phyloP scores from a whole-genome alignment of 1,139 yeast species.

The Pichia sp. region DNA sequence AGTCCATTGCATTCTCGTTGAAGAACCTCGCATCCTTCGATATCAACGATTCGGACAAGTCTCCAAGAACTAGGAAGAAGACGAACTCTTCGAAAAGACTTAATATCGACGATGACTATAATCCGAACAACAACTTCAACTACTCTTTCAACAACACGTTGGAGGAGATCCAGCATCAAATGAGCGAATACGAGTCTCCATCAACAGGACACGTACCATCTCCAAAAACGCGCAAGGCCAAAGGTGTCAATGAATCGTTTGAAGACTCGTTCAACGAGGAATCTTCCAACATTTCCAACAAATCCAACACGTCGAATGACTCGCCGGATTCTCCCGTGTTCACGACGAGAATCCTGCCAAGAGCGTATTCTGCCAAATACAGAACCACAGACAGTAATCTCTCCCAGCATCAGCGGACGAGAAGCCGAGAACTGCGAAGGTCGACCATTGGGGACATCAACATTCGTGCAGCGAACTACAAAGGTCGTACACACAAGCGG shows the following conservation, averaged over 20 bases:
- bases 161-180: constrained; percentile 31
- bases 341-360: constrained; percentile 4
- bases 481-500: constrained; percentile 26
- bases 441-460: neutral
- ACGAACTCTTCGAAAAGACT: neutral
- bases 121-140: constrained; percentile 29
- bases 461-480: neutral
- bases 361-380: neutral
- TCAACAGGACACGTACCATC: neutral
- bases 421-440: constrained; percentile 1
- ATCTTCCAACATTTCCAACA: neutral
- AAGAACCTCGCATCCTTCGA: constrained; percentile 8
- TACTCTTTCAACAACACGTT: constrained; percentile 30
- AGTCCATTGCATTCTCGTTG: constrained; percentile 13
- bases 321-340: neutral
- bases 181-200: constrained; percentile 20
- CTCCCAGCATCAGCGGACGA: neutral
- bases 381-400: neutral
- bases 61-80: constrained; percentile 1
- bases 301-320: neutral
- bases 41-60: constrained; percentile 1
- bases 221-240: neutral
- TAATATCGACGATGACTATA: constrained; percentile 27
- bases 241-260: neutral
- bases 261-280: neutral